Conservation (phyloP, 345 rosid genomes). For the Populus davidiana region DNA sequence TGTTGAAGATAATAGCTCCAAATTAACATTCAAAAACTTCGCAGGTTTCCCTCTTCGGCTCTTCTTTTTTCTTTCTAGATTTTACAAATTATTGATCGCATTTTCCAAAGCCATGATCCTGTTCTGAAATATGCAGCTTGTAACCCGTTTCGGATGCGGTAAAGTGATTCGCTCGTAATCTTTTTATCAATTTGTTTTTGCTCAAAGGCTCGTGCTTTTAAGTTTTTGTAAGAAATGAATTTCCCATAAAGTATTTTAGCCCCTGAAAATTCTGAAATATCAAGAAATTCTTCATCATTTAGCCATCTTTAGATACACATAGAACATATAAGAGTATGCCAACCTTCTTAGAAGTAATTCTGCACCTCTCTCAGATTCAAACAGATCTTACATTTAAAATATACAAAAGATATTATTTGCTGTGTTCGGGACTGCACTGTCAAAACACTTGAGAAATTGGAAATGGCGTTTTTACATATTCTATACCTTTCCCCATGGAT, state of each 20-base stretch:
- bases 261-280: background rate
- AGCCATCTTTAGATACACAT: background rate
- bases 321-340: background rate
- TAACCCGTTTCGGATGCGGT: background rate
- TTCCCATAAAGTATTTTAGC: background rate
- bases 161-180: background rate
- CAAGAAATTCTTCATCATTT: background rate
- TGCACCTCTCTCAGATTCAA: slow-evolving; percentile 5
- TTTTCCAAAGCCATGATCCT: background rate
- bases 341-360: background rate
- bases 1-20: background rate
- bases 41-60: background rate
- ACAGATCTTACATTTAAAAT: slow-evolving; percentile 7
- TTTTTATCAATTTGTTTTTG: background rate
- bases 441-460: slow-evolving; percentile 2
- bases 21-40: background rate
- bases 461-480: slow-evolving; percentile 1
- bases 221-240: slow-evolving; percentile 2
- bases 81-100: background rate
- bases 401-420: background rate
- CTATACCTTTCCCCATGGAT: slow-evolving; percentile 8
- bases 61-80: background rate
- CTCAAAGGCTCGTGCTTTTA: background rate
- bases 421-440: background rate
- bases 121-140: background rate